Percentiles rank a stretch among this genome's conserved stretches.
Evolutionary conservation across 805 yeast species (phyloP).

Genomic region (Monosporozyma aerobia): DNA sequence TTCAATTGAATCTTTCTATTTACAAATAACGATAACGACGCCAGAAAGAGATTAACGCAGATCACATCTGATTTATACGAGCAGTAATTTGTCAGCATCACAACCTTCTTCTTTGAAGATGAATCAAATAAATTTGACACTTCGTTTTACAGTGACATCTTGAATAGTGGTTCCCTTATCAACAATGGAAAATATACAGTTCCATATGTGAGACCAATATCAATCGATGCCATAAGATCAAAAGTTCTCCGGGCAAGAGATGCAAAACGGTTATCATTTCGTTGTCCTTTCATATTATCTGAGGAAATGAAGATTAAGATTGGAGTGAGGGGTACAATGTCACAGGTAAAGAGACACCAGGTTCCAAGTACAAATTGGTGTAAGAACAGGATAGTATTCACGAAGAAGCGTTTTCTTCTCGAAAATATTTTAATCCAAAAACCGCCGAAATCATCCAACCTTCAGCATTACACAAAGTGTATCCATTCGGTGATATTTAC

Average conservation of each 20-base stretch:
- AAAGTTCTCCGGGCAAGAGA: conserved; percentile 50
- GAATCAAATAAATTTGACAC: no score
- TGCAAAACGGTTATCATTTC: conserved; percentile 52
- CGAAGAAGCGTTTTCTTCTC: conserved; percentile 42
- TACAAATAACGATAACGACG: no score
- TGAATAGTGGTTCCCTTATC: no score
- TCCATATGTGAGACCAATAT: no score
- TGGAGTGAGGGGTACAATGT: conserved; percentile 59
- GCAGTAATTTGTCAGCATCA: no score
- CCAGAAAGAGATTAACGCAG: no score
- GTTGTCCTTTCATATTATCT: conserved; percentile 50
- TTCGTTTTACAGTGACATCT: no score
- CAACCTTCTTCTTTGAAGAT: no score
- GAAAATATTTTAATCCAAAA: conserved; percentile 31
- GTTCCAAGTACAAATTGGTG: conserved; percentile 39
- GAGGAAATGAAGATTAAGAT: conserved; percentile 40
- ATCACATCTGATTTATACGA: no score
- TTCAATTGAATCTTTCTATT: no score
- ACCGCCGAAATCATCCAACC: conserved; percentile 38
- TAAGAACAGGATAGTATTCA: conserved; percentile 45
- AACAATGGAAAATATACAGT: no score
- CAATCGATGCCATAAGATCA: conserved; percentile 36
- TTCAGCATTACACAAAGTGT: conserved; percentile 31
- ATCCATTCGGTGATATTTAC: conserved; percentile 39
- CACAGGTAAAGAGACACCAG: conserved; percentile 44